phyloP scores from a whole-genome alignment of 371 early-diverging fungal genomes.

The Apophysomyces ossiformis region DNA sequence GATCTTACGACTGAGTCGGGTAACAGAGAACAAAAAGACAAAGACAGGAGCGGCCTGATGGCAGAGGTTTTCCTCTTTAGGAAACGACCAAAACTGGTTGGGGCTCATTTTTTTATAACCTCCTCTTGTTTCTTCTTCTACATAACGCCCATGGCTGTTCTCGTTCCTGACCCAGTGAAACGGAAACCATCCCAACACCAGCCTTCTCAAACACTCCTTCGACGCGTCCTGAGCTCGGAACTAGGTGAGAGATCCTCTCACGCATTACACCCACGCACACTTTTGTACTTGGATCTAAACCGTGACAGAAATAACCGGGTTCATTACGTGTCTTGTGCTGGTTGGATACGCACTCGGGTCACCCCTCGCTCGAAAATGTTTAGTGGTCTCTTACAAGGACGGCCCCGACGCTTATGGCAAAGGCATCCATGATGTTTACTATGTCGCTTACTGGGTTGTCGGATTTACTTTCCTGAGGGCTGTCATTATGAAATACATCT shows the following conservation, averaged over 20 bases:
- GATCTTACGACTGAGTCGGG: no score
- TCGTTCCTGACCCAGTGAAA: conserved; percentile 1
- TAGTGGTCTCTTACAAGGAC: conserved; percentile 22
- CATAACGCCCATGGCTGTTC: background rate
- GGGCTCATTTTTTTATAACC: background rate
- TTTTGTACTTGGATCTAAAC: background rate
- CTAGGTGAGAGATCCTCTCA: conserved; percentile 9
- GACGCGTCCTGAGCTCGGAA: conserved; percentile 9
- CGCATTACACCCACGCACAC: background rate
- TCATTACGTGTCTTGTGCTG: conserved; percentile 4
- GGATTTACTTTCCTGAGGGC: conserved; percentile 67
- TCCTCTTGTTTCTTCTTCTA: background rate
- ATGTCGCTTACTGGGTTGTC: conserved; percentile 61
- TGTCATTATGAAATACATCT: conserved; percentile 54
- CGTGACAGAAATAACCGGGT: conserved; percentile 9
- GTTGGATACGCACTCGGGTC: conserved; percentile 6
- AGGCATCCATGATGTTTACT: conserved; percentile 52
- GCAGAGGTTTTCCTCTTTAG: conserved; percentile 1
- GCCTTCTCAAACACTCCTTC: background rate
- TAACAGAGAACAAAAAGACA: no score
- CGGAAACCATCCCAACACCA: background rate
- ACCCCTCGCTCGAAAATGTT: conserved; percentile 19
- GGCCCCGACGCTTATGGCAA: conserved; percentile 27
- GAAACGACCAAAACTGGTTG: background rate
- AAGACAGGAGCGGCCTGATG: no score